phyloP scores from a whole-genome alignment of 306 rosid genomes.

The Fragaria ananassa region DNA sequence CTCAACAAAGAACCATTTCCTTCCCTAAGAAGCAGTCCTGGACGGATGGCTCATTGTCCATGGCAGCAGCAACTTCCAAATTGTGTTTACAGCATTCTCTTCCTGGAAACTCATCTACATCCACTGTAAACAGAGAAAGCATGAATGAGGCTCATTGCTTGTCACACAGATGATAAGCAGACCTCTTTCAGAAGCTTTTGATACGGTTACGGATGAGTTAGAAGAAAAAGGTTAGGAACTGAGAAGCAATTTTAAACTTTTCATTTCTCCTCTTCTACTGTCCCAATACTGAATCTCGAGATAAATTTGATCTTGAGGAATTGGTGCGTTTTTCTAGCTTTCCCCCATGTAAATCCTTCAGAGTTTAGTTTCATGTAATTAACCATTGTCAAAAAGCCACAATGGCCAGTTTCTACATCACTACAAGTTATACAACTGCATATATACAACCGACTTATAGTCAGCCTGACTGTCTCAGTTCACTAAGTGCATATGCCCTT shows the following conservation, averaged over 20 bases:
- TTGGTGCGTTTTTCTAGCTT: not conserved
- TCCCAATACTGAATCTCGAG: not conserved
- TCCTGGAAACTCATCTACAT: not conserved
- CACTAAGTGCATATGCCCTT: too few species aligned
- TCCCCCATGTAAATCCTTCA: too few species aligned
- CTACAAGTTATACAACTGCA: too few species aligned
- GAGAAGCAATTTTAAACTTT: not conserved
- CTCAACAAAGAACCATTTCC: constrained; percentile 20
- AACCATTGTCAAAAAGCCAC: too few species aligned
- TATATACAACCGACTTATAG: too few species aligned
- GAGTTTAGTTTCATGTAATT: too few species aligned
- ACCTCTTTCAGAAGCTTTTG: not conserved
- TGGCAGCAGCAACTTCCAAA: not conserved
- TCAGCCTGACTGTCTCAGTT: too few species aligned
- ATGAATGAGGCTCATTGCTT: not conserved
- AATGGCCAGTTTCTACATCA: too few species aligned
- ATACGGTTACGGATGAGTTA: not conserved
- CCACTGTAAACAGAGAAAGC: not conserved
- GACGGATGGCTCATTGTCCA: not conserved
- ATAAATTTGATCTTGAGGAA: not conserved
- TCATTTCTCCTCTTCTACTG: not conserved
- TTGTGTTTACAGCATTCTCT: not conserved
- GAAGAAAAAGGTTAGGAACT: not conserved
- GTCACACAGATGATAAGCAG: not conserved
- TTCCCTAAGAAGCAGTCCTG: constrained; percentile 28